Evolutionary conservation across 2,329 filamentous ascomycete species (phyloP), one percentile per base, ranked within the genome.

Genomic region (Epichloe glyceriae): DNA sequence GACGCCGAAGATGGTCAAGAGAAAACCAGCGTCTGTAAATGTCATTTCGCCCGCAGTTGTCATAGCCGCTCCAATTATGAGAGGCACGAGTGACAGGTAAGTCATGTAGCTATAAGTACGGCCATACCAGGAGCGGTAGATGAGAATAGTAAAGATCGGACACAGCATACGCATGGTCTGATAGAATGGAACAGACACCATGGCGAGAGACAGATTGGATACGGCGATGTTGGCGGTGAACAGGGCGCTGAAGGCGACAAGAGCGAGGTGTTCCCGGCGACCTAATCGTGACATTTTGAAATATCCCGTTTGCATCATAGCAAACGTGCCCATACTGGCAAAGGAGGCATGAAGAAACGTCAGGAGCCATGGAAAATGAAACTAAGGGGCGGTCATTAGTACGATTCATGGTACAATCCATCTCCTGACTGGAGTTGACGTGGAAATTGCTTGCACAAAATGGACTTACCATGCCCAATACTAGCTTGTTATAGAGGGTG

Each of bases 161-260:
- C 73, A 77, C 19, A 78, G 76, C 53, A 79, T 80, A 55, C 79
- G 74, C 63, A 82, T 74, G 52, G 80, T 78, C 62, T 83, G 79
- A 63, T 82, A 80, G 64, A 83, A 83, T 2, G 80, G 76, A n/a
- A 83, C 76, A 0, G 79, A 82, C 38, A 80, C 78, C 72, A 79
- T 73, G 53, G 68, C 69, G 38, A 82, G 69, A n/a, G 78, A 81
- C 22, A 80, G 70, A 63, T 82, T 82, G n/a, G 76, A 80, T 44
- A 80, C 74, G 52, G 79, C 79, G 56, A 82, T 81, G 63, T 82
- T 82, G 61, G 78, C 70, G 15, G 79, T 82, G 64, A 80, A 82
- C 7, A 82, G 70, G 40, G 74, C 68, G 37, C 79, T 82, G 62
- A 82, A 82, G 45, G 74, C 70, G 34, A 79, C 64, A 40, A 81